Conservation (phyloP, 2,329 filamentous ascomycete species). For the Paraconiothyrium sp. region DNA sequence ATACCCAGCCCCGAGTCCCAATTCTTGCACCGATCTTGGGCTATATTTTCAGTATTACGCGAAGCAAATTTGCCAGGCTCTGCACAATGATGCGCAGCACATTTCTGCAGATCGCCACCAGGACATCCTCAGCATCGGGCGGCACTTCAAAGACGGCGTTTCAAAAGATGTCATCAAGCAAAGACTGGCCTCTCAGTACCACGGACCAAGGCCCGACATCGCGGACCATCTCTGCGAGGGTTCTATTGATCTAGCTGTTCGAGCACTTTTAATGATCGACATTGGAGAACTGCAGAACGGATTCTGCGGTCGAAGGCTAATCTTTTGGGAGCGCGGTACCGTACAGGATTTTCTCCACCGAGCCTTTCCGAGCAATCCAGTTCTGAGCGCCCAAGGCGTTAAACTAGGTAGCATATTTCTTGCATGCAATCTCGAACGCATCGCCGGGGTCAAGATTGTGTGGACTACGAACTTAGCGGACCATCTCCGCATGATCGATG, state of each 20-base stretch:
- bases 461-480: constrained; percentile 55
- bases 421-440: constrained; percentile 32
- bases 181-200: neutral
- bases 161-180: neutral
- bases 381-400: constrained; percentile 18
- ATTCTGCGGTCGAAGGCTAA: neutral
- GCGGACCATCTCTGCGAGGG: neutral
- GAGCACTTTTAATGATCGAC: neutral
- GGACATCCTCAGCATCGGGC: neutral
- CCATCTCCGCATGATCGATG: constrained; percentile 52
- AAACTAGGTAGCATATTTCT: constrained; percentile 27
- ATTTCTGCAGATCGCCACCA: neutral
- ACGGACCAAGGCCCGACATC: neutral
- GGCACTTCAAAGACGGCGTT: neutral
- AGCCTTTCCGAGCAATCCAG: constrained; percentile 13
- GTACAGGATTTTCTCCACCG: constrained; percentile 15
- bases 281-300: neutral
- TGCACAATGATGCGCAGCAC: neutral
- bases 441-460: constrained; percentile 51
- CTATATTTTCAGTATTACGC: neutral
- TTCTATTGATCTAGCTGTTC: neutral
- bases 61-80: neutral
- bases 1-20: too few relatives aligned
- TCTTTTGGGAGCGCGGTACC: neutral
- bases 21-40: too few relatives aligned